These are phyloP conservation scores for Candida verbasci DNA, from an alignment of 805 yeast genomes.

Conservation along the genomic window DNA sequence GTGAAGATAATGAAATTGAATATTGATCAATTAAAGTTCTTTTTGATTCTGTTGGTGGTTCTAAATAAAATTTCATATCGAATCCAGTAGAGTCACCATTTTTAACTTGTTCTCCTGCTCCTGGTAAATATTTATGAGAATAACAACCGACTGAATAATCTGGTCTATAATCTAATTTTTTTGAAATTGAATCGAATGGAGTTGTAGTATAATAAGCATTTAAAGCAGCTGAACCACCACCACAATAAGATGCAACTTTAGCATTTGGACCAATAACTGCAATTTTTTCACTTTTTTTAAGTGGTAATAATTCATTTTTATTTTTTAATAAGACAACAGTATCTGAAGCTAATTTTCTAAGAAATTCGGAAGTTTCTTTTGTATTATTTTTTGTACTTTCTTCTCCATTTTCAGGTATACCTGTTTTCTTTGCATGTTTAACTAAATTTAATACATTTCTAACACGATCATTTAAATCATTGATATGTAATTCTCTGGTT, in stretches of 20 bases:
- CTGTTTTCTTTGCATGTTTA: constrained; percentile 17
- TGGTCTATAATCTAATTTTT: constrained; percentile 14
- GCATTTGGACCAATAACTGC: constrained; percentile 34
- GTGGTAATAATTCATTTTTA: constrained; percentile 22
- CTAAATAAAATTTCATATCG: constrained; percentile 17
- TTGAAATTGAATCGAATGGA: constrained; percentile 18
- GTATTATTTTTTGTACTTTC: constrained; percentile 20
- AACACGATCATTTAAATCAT: constrained; percentile 24
- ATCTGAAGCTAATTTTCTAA: constrained; percentile 21
- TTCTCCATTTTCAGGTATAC: constrained; percentile 18
- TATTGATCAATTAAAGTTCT: constrained; percentile 17
- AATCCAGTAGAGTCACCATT: constrained; percentile 22
- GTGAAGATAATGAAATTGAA: constrained; percentile 13
- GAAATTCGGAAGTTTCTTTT: constrained; percentile 17
- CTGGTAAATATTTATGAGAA: constrained; percentile 26
- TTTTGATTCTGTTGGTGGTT: constrained; percentile 12
- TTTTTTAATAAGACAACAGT: constrained; percentile 27
- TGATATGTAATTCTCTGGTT: constrained; percentile 21
- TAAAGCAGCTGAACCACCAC: constrained; percentile 32
- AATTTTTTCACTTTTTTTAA: constrained; percentile 24
- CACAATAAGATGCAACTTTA: constrained; percentile 23
- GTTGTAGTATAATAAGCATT: constrained; percentile 23
- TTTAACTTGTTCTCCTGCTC: constrained; percentile 16
- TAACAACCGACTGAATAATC: constrained; percentile 27
- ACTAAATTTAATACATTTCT: constrained; percentile 22